Base-by-base conservation (phyloP, 2,329 filamentous ascomycete genomes). In the Colletotrichum sp. region DNA sequence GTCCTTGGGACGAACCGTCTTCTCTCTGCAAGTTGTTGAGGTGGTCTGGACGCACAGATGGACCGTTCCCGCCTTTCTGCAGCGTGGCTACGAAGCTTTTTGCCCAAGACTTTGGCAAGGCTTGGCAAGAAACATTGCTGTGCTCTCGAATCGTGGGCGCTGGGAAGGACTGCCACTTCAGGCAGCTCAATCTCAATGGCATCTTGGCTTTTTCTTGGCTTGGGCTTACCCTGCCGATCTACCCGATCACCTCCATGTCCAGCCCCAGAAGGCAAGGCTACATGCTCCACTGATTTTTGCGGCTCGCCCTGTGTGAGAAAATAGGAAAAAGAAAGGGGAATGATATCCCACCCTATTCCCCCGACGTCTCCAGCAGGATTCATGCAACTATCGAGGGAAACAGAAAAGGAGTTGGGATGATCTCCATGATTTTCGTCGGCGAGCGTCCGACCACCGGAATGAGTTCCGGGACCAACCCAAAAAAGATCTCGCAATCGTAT, bases 161-260 rank as follows among this genome's bases (percentile, higher is more conserved):
- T 22, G 57, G 25, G 52, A 72, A 49, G 11, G 64, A 61, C 57
- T 36, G n/a, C 73, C 63, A 5, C 6, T 36, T 36, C 39, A 39
- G 73, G 73, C 27, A 61, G 57, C 36, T 36, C 52, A 65, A 64
- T 69, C 57, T 69, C 69, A 64, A 6, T 49, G 44, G 19, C 59
- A 61, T 69, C 73, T 76, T 76, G 73, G 73, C 73, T 72, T 49
- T 59, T 13, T 72, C 73, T 76, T 73, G 73, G 73, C 73, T 16
- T n/a, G 64, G 70, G 65, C 70, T 73, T 76, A 52, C 34, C 25
- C 68, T 73, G 70, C 73, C 73, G 73, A 52, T 72, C 70, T 55
- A 76, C 64, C 73, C 73, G 73, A 76, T 76, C 73, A 69, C 44
- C 34, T 64, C 34, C 39, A 13, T 63, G 19, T 64, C 22, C n/a